A percentile compares a stretch with the other conserved stretches of the same genome.
Conservation (phyloP, 1,139 yeast species). For the Zygosaccharomyces pseudobailii region DNA sequence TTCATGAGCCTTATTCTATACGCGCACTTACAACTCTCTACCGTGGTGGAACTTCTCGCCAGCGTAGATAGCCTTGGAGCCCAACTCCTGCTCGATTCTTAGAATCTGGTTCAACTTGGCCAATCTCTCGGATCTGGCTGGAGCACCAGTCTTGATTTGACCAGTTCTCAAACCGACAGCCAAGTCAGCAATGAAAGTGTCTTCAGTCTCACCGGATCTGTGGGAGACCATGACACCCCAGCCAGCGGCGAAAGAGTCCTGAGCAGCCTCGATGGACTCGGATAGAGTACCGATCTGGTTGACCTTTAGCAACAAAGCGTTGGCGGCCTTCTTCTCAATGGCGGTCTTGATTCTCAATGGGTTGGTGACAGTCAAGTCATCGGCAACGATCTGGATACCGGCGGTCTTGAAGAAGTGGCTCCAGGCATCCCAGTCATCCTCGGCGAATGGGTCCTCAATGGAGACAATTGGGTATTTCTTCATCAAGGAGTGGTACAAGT, state of each 20-base stretch:
- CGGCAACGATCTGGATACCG: constrained; percentile 86
- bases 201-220: constrained; percentile 99
- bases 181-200: constrained; percentile 94
- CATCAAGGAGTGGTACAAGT: constrained; percentile 70
- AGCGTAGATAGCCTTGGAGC: constrained; percentile 91
- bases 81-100: constrained; percentile 96
- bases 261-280: constrained; percentile 90
- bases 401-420: constrained; percentile 71
- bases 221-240: constrained; percentile 99
- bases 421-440: constrained; percentile 99
- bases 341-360: constrained; percentile 89
- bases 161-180: constrained; percentile 95
- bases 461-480: constrained; percentile 94
- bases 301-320: constrained; percentile 90
- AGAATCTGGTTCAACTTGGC: constrained; percentile 95
- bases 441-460: constrained; percentile 96
- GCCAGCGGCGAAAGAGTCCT: constrained; percentile 83
- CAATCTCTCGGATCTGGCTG: constrained; percentile 98
- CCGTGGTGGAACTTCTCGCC: constrained; percentile 76
- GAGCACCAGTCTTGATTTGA: constrained; percentile 99
- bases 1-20: not conserved
- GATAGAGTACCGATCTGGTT: constrained; percentile 91
- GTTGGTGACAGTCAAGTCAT: constrained; percentile 97
- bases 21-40: constrained; percentile 30
- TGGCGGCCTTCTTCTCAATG: constrained; percentile 89